phyloP scores from a whole-genome alignment of 306 rosid species.

The Vicia faba region DNA sequence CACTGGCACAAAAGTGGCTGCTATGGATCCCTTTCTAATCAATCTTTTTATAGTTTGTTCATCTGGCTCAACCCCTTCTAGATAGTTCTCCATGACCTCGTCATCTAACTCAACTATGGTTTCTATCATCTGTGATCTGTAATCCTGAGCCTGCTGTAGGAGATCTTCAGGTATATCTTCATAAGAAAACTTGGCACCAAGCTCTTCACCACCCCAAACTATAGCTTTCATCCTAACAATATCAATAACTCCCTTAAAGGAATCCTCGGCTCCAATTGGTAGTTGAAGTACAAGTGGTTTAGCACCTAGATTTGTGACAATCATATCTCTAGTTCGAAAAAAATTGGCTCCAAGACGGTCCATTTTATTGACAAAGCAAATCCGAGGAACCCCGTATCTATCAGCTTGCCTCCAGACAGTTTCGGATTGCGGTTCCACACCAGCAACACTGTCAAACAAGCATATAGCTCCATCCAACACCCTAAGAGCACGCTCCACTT shows the following conservation, averaged over 20 bases:
- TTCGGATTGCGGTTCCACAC: constrained; percentile 97
- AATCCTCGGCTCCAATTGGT: constrained; percentile 90
- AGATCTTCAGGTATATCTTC: constrained; percentile 79
- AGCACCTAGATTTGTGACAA: constrained; percentile 89
- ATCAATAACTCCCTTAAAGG: constrained; percentile 80
- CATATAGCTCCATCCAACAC: constrained; percentile 98
- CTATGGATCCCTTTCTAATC: constrained; percentile 78
- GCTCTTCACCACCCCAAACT: constrained; percentile 94
- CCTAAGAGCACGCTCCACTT: constrained; percentile 95
- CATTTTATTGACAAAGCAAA: constrained; percentile 96
- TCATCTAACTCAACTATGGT: constrained; percentile 83
- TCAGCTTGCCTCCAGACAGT: constrained; percentile 99
- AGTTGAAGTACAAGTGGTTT: constrained; percentile 89
- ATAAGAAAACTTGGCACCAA: constrained; percentile 83
- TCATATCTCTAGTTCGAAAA: constrained; percentile 94
- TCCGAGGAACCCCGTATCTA: constrained; percentile 90
- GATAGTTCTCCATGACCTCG: constrained; percentile 77
- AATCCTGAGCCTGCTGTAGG: constrained; percentile 71
- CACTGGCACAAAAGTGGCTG: constrained; percentile 77
- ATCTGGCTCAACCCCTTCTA: constrained; percentile 92
- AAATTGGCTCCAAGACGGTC: constrained; percentile 98
- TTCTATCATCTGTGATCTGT: constrained; percentile 72
- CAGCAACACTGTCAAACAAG: constrained; percentile 97
- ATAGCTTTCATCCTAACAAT: constrained; percentile 91
- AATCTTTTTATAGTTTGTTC: constrained; percentile 71